Base-by-base conservation (phyloP, 208 protist genomes). In the Trypanosoma vivax region DNA sequence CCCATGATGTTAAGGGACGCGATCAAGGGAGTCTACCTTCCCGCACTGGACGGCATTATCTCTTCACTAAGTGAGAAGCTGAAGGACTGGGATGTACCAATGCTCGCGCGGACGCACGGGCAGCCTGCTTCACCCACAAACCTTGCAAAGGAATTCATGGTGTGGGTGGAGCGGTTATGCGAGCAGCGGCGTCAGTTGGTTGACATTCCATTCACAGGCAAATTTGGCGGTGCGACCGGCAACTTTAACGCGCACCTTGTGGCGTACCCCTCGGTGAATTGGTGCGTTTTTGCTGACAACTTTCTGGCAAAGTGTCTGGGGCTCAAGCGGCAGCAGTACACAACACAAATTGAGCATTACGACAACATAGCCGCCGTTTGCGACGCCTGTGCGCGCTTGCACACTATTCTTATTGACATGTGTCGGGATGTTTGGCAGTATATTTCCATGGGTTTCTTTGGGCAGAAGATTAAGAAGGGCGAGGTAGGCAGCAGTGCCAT, bases 401-500 rank as follows among this genome's bases (percentile, higher is more conserved):
- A 98, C 55, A 88, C 78, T 5, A 97, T 98, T 38, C 74, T 97
- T 6, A 68, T 97, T 48, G 96, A 98, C 58, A 53, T 97, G 5
- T 78, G 74, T 48, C 75, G 87, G 23, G 96, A 98, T 49, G 71
- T 95, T 19, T 98, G 96, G 96, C 71, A 77, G 30, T 98, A 98
- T 74, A 94, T 98, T 19, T 92, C 90, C 3, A 60, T 95, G 49
- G 88, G 90, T 19, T 97, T 97, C 70, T 98, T 98, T 70, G 66
- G 80, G 29, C 96, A 97, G 62, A 89, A 83, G 60, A 75, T 94
- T 13, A 79, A 93, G 47, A 76, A 67, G 19, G 89, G 83, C 16
- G 96, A 98, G 58, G 84, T 98, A 25, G 96, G 96, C 23, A 96
- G 88, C 57, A 97, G 92, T 43, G 87, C 96, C 9, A 98, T 98